Evolutionary conservation across 2,329 filamentous ascomycete species (phyloP).

Genomic region (Lecanicillium sp.): DNA sequence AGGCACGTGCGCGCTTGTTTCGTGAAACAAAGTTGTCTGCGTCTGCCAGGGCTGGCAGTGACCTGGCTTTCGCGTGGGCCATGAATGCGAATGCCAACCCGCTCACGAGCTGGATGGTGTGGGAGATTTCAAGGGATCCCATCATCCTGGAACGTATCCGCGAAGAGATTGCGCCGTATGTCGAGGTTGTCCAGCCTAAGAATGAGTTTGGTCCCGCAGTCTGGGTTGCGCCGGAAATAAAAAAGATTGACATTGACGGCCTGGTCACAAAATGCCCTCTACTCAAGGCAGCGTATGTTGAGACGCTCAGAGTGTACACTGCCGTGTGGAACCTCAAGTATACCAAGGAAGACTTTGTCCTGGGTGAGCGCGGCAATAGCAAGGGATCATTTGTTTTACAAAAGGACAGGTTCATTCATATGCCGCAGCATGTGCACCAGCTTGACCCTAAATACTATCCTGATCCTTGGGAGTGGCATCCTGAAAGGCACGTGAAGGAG

Average conservation of each 20-base stretch:
- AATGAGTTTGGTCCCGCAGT: conserved; percentile 28
- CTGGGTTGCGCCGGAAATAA: conserved; percentile 24
- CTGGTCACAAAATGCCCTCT: conserved; percentile 27
- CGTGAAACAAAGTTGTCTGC: conserved; percentile 20
- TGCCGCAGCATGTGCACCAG: conserved; percentile 24
- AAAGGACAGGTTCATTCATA: conserved; percentile 26
- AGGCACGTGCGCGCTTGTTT: conserved; percentile 20
- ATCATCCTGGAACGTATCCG: conserved; percentile 28
- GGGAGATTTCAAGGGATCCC: conserved; percentile 29
- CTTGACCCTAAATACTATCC: conserved; percentile 24
- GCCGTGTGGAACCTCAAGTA: conserved; percentile 22
- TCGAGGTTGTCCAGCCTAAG: conserved; percentile 22
- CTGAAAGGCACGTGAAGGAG: conserved; percentile 23
- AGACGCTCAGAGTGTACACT: conserved; percentile 31
- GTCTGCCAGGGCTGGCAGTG: conserved; percentile 23
- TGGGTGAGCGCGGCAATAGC: conserved; percentile 18
- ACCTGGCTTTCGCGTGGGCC: conserved; percentile 28
- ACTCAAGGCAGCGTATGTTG: conserved; percentile 30
- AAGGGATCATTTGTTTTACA: conserved; percentile 20
- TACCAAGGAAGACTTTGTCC: conserved; percentile 22
- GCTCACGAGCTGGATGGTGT: conserved; percentile 31
- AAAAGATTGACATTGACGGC: conserved; percentile 26
- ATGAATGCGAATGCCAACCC: conserved; percentile 29
- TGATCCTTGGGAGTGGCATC: conserved; percentile 26
- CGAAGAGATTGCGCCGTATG: conserved; percentile 26